phyloP scores from a whole-genome alignment of 192 early-diverging fungal species.

The Gryganskiella cystojenkinii region DNA sequence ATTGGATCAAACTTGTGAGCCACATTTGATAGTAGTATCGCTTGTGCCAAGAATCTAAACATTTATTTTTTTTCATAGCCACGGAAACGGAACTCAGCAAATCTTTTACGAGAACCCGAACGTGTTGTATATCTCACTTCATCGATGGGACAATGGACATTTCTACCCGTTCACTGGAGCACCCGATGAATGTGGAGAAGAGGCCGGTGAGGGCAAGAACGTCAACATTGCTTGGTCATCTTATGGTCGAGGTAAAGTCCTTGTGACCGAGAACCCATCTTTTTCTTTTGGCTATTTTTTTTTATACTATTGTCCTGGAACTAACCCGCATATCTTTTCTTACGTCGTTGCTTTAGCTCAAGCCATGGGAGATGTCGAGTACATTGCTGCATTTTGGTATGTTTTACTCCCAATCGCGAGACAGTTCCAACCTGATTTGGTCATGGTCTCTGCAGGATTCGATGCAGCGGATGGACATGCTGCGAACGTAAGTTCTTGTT shows the following conservation, averaged over 20 bases:
- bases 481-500: constrained; percentile 54
- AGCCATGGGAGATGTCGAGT: constrained; percentile 80
- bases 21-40: background rate
- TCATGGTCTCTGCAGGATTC: constrained; percentile 80
- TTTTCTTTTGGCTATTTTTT: background rate
- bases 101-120: constrained; percentile 76
- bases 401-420: constrained; percentile 75
- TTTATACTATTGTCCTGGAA: background rate
- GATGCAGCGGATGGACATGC: constrained; percentile 79
- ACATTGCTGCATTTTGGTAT: constrained; percentile 73
- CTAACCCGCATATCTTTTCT: too few species aligned
- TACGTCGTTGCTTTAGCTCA: background rate
- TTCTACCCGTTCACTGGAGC: constrained; percentile 77
- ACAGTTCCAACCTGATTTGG: constrained; percentile 80
- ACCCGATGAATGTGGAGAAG: constrained; percentile 65
- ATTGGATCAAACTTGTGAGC: too few species aligned
- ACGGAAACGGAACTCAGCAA: constrained; percentile 82
- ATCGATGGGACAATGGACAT: constrained; percentile 75
- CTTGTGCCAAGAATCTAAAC: background rate
- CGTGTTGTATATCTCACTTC: constrained; percentile 79
- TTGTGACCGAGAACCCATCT: background rate
- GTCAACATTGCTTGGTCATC: constrained; percentile 62
- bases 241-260: constrained; percentile 57
- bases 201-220: constrained; percentile 62
- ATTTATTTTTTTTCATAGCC: constrained; percentile 12